Percentiles rank a stretch among this genome's conserved stretches.
Evolutionary conservation across 164 flowering plant genomes (phyloP).

Genomic region (Warburgia ugandensis): DNA sequence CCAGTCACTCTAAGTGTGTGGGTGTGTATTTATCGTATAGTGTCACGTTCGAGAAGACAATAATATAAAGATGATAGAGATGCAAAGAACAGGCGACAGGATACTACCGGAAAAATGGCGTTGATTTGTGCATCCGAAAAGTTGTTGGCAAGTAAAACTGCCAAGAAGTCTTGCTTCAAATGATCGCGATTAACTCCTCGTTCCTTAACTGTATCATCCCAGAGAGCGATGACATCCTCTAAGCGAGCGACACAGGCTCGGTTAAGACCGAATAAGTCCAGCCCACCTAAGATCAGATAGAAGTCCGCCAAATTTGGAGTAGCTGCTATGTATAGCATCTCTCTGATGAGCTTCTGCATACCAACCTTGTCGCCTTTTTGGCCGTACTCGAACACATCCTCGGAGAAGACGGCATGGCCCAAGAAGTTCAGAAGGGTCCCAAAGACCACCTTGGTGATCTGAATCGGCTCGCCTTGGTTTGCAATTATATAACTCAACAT

Average conservation of each 20-base stretch:
- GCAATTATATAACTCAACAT: conserved; percentile 11
- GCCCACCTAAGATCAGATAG: no score
- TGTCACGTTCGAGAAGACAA: not conserved
- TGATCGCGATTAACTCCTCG: not conserved
- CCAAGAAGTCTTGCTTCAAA: conserved; percentile 14
- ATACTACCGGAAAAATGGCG: conserved; percentile 12
- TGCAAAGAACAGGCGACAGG: not conserved
- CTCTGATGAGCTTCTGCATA: no score
- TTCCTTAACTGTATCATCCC: no score
- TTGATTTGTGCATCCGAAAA: conserved; percentile 17
- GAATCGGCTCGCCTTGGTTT: conserved; percentile 15
- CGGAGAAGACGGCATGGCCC: no score
- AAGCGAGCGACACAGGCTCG: no score
- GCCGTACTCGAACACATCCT: no score
- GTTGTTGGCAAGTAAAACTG: conserved; percentile 8
- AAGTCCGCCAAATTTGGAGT: no score
- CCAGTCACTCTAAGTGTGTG: not conserved
- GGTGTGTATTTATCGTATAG: no score
- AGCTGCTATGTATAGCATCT: no score
- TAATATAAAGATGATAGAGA: not conserved
- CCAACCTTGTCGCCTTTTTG: no score
- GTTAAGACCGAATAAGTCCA: no score
- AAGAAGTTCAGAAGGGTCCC: conserved; percentile 9
- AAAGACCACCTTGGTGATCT: conserved; percentile 15
- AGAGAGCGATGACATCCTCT: no score